These are phyloP conservation scores for Ganoderma boninense DNA, from an alignment of 1,284 basidiomycete genomes.

Conservation along the genomic window DNA sequence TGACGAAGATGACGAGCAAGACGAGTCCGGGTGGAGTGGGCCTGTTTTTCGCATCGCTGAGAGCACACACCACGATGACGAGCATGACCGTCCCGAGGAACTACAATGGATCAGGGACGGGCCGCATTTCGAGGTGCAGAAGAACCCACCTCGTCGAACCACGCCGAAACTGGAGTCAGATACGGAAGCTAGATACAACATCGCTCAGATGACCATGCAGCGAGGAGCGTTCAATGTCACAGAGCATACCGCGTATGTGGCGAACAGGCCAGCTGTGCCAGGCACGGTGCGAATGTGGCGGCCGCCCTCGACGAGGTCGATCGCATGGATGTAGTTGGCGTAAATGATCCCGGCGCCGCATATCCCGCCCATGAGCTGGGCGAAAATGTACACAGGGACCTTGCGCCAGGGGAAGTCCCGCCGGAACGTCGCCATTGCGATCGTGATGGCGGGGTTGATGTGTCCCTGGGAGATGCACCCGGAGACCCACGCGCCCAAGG, in stretches of 20 bases:
- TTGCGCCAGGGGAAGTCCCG: slow-evolving; percentile 79
- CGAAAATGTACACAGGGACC: slow-evolving; percentile 74
- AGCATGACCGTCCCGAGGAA: slow-evolving; percentile 69
- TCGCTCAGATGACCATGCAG: neutral
- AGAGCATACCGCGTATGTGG: slow-evolving; percentile 53
- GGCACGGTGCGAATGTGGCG: slow-evolving; percentile 64
- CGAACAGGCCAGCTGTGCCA: slow-evolving; percentile 73
- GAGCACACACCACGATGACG: slow-evolving; percentile 53
- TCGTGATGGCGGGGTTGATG: slow-evolving; percentile 82
- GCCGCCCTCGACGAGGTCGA: slow-evolving; percentile 75
- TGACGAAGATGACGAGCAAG: slow-evolving; percentile 64
- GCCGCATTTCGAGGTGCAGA: too few relatives aligned
- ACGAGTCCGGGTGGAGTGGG: slow-evolving; percentile 58
- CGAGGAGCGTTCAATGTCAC: too few relatives aligned
- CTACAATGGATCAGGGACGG: slow-evolving; percentile 31
- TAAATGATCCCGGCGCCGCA: slow-evolving; percentile 77
- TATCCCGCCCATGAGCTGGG: slow-evolving; percentile 77
- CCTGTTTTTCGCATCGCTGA: slow-evolving; percentile 53
- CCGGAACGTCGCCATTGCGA: slow-evolving; percentile 73
- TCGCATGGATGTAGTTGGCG: slow-evolving; percentile 80
- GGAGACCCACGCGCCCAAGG: slow-evolving; percentile 74
- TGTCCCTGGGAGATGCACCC: slow-evolving; percentile 79
- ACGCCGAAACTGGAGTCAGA: slow-evolving; percentile 63
- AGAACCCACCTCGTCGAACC: slow-evolving; percentile 63
- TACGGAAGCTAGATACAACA: slow-evolving; percentile 54